Base-by-base conservation (phyloP, 768 basidiomycete genomes). In the Russula earlei region DNA sequence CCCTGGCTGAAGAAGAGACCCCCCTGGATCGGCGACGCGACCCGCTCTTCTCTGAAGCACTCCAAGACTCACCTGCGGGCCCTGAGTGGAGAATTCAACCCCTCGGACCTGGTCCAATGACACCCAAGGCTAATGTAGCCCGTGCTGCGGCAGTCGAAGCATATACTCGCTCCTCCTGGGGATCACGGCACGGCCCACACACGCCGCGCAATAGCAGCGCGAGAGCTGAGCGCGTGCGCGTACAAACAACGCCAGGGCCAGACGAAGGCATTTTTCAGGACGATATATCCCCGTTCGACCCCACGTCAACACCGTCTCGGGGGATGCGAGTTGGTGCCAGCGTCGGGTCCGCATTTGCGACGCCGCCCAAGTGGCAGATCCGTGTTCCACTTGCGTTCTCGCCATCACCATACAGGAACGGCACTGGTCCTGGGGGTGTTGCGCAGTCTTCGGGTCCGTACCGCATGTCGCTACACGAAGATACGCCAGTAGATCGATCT, bases 221-320 rank as follows among this genome's bases (percentile, higher is more conserved):
- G 74, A 50, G 72, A 62, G 58, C 64, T 17, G 62, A 62, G 50
- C 58, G 60, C 10, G 63, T 64, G 33, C 67, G 69, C 10, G 64
- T 69, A 36, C 68, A 67, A 58, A 58, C 59, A 22, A 66, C 67
- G 53, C 59, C 41, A 40, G 61, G 44, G 40, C 50, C 61, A 24
- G 61, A 48, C 17, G 58, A 59, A 29, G 54, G 51, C 36, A 67
- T 52, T 52, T 66, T 64, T 60, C 64, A 62, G 45, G 68, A 68
- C 20, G 80, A 83, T 17, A 81, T 81, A 40, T 71, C 75, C 5
- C 78, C 82, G 1, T 91, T 88, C 64, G 87, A 91, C 67, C 86
- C 87, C 5, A 81, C 82, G 24, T 84, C 85, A 19, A 89, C 87
- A 9, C 87, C 87, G 4, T 89, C 87, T n/a, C 74, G 87, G 42